Evolutionary conservation across 306 rosid species (phyloP).

Genomic region (Elaeagnus macrophylla): DNA sequence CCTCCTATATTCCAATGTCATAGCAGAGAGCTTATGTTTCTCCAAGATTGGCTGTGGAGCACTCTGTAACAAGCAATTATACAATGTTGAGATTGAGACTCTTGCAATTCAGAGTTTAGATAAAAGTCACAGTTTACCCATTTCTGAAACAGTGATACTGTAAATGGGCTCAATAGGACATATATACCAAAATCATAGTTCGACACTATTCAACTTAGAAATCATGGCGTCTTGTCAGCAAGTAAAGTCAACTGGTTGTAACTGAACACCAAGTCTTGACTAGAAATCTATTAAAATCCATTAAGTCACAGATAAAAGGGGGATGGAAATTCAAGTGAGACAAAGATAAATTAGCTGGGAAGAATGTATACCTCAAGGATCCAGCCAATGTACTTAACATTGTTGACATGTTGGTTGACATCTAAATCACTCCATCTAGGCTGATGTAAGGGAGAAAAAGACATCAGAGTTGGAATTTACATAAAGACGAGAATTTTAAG

Average conservation of each 20-base stretch:
- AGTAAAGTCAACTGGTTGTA: no score
- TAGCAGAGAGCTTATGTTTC: not conserved
- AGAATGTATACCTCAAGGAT: slow-evolving; percentile 7
- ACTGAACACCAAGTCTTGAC: not conserved
- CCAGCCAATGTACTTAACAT: slow-evolving; percentile 11
- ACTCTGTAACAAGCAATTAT: slow-evolving; percentile 2
- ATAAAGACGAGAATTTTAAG: not conserved
- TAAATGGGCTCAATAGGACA: not conserved
- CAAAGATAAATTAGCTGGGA: no score
- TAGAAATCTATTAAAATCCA: no score
- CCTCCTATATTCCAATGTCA: slow-evolving; percentile 3
- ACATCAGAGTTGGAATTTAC: not conserved
- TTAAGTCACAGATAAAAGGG: no score
- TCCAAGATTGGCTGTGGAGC: not conserved
- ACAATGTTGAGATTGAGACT: no score
- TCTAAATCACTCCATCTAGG: slow-evolving; percentile 19
- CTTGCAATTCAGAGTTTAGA: no score
- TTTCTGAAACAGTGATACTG: not conserved
- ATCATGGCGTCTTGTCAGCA: not conserved
- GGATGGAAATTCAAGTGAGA: not conserved
- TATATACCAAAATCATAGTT: no score
- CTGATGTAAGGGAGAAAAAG: slow-evolving; percentile 1
- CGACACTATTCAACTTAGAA: no score
- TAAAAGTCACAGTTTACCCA: not conserved
- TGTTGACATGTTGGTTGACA: slow-evolving; percentile 21